Evolutionary conservation across 306 rosid genomes (phyloP).

Genomic region (Cyclanthera cordifolia): DNA sequence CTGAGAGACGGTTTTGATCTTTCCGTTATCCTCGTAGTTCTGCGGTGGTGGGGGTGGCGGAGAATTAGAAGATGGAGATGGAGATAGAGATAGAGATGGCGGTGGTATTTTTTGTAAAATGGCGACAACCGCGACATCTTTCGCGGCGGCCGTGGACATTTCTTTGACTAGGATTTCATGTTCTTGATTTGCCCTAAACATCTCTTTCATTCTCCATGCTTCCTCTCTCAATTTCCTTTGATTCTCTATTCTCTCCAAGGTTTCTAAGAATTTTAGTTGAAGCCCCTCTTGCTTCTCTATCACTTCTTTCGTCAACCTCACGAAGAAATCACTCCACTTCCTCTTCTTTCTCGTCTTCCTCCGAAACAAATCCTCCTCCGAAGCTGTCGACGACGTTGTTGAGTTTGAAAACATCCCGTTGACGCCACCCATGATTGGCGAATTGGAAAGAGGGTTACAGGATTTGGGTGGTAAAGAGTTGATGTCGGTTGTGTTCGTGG

Average conservation of each 20-base stretch:
- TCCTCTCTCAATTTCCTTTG: slow-evolving; percentile 57
- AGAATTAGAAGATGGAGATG: neutral
- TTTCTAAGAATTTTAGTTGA: slow-evolving; percentile 65
- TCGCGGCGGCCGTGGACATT: slow-evolving; percentile 50
- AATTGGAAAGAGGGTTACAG: neutral
- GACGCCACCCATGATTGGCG: slow-evolving; percentile 13
- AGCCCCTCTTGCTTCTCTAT: slow-evolving; percentile 66
- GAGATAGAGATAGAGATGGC: slow-evolving; percentile 15
- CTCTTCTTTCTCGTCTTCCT: slow-evolving; percentile 42
- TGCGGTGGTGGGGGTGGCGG: neutral
- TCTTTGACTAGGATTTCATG: slow-evolving; percentile 66
- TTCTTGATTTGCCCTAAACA: slow-evolving; percentile 50
- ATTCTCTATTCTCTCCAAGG: slow-evolving; percentile 61
- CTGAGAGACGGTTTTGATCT: neutral
- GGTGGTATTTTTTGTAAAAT: slow-evolving; percentile 48
- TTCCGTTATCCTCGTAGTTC: neutral
- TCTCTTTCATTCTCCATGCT: slow-evolving; percentile 72
- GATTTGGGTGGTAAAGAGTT: slow-evolving; percentile 10
- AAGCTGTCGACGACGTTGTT: slow-evolving; percentile 53
- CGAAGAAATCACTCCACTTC: slow-evolving; percentile 87
- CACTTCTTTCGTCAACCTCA: slow-evolving; percentile 65
- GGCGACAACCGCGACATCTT: slow-evolving; percentile 67
- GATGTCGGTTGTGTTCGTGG: neutral
- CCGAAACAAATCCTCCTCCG: slow-evolving; percentile 39
- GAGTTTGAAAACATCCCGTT: slow-evolving; percentile 30